Base-by-base conservation (phyloP, 345 rosid species). In the Hibiscus tridactylites region DNA sequence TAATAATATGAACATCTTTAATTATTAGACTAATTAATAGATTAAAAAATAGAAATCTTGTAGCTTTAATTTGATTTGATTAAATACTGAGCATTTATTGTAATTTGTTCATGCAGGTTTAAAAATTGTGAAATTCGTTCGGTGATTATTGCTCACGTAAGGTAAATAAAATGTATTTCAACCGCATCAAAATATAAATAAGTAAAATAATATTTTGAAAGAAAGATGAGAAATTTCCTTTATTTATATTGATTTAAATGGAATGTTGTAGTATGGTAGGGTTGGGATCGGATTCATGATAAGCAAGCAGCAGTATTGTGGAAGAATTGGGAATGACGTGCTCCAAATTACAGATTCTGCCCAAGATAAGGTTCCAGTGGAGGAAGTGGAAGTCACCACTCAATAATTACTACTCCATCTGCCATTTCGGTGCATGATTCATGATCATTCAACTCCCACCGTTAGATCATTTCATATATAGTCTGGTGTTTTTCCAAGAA, bases 101-200 rank as follows among this genome's bases (percentile, higher is more conserved):
- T 47, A 52, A 16, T 42, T 0, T 68, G 7, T 54, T n/a, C 31
- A 5, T 78, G 53, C 77, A 89, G 94, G 52, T 89, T 87, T 58
- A 73, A 49, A 19, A 89, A 87, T 70, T 89, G 94, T 71, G 91
- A 89, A 62, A 65, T 84, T 29, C 90, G 88, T 5, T 84, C 91
- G 1, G 72, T 85, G 52, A 71, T 74, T 69, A 63, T 85, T 8
- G 66, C 74, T 9, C 77, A 80, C 28, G 74, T 26, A 59, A 79
- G 82, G 85, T 85, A 19, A 77, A 77, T 12, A 52, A 11, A 11
- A 59, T 26, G 0, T 11, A 50, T 50, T 50, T n/a, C 19, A 16
- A 4, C 3, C 7, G 17, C 17, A 16, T n/a, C 15, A 49, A 16
- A 47, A 49, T 4, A 47, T 11, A 47, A 39, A 39, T 39, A 39